Evolutionary conservation across 768 basidiomycete species (phyloP).

Genomic region (Podaxis pistillaris): DNA sequence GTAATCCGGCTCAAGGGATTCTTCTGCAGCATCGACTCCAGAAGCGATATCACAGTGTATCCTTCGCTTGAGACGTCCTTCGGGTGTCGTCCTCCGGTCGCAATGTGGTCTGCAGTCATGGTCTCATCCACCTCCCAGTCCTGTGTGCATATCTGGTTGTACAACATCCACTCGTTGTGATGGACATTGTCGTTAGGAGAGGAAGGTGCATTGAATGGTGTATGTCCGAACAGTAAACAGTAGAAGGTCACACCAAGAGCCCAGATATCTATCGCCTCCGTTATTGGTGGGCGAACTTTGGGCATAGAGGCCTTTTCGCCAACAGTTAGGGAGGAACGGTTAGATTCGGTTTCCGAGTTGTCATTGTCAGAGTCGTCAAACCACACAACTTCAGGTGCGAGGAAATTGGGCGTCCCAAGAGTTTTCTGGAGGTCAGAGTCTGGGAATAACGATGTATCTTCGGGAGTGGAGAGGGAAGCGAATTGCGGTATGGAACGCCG

Average conservation of each 20-base stretch:
- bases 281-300: slow-evolving; percentile 36
- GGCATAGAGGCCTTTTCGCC: slow-evolving; percentile 19
- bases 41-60: slow-evolving; percentile 28
- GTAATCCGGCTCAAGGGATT: slow-evolving; percentile 32
- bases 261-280: slow-evolving; percentile 48
- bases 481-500: slow-evolving; percentile 11
- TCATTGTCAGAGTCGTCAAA: slow-evolving; percentile 31
- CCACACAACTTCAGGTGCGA: slow-evolving; percentile 45
- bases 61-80: slow-evolving; percentile 28
- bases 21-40: slow-evolving; percentile 42
- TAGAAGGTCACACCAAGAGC: slow-evolving; percentile 46
- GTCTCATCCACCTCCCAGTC: slow-evolving; percentile 37
- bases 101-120: slow-evolving; percentile 36
- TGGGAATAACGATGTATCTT: slow-evolving; percentile 34
- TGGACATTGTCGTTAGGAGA: slow-evolving; percentile 33
- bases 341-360: slow-evolving; percentile 13
- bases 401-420: slow-evolving; percentile 42
- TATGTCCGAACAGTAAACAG: slow-evolving; percentile 44
- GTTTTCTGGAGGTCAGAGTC: slow-evolving; percentile 36
- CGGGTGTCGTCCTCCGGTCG: slow-evolving; percentile 35
- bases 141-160: slow-evolving; percentile 39
- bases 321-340: slow-evolving; percentile 16
- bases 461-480: slow-evolving; percentile 14
- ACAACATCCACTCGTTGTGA: slow-evolving; percentile 38
- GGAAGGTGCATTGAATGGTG: slow-evolving; percentile 37